These are phyloP conservation scores for Trichocladium antarcticum DNA, from an alignment of 495 filamentous ascomycete genomes.

Conservation along the genomic window DNA sequence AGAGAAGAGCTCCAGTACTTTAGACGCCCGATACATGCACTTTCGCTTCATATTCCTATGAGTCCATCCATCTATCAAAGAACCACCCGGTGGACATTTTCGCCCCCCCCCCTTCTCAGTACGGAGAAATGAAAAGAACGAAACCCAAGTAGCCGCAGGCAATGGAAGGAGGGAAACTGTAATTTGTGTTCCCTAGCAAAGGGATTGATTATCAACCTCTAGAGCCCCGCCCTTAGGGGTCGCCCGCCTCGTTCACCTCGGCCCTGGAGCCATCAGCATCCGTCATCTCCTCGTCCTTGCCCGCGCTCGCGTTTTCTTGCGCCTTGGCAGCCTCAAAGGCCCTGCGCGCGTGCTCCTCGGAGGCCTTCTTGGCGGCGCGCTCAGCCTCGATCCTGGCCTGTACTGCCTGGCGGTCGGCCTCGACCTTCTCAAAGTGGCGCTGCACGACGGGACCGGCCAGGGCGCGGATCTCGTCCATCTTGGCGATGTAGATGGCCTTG, in stretches of 20 bases:
- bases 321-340: constrained; percentile 37
- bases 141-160: background rate
- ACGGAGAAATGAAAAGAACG: constrained; percentile 10
- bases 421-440: constrained; percentile 87
- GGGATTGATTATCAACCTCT: background rate
- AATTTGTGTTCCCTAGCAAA: too few relatives aligned
- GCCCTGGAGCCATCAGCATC: constrained; percentile 42
- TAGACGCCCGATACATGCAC: constrained; percentile 19
- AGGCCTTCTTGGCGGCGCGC: constrained; percentile 65
- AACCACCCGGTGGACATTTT: constrained; percentile 11
- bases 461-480: constrained; percentile 91
- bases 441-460: constrained; percentile 85
- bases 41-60: constrained; percentile 16
- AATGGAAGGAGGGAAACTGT: background rate
- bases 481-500: constrained; percentile 83
- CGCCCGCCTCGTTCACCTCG: constrained; percentile 30
- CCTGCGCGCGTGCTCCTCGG: constrained; percentile 50
- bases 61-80: constrained; percentile 20
- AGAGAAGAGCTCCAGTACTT: background rate
- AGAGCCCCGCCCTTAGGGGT: constrained; percentile 11
- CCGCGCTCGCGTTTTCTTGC: constrained; percentile 17
- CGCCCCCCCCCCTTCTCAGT: background rate
- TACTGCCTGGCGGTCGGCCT: constrained; percentile 72
- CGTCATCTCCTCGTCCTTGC: constrained; percentile 47
- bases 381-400: constrained; percentile 71